Percentiles rank a stretch among this genome's conserved stretches.
Conservation (phyloP, 495 filamentous ascomycete genomes). For the Penicillium verhagenii region DNA sequence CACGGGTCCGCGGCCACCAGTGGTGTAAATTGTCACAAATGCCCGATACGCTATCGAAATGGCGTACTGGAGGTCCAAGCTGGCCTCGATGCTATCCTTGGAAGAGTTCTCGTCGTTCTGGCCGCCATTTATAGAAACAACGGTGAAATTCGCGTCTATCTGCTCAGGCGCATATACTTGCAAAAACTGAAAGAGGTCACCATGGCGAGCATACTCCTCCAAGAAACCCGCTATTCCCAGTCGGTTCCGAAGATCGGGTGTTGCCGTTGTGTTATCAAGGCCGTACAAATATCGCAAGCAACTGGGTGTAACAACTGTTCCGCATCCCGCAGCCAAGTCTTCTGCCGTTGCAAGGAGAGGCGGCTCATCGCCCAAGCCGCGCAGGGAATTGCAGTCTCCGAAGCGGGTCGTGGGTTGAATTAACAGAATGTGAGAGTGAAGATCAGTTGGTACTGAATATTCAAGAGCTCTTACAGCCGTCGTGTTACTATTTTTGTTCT, state of each 20-base stretch:
- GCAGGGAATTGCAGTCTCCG: conserved; percentile 32
- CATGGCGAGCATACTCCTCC: conserved; percentile 61
- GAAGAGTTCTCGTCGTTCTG: conserved; percentile 47
- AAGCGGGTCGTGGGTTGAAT: conserved; percentile 60
- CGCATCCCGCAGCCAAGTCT: conserved; percentile 41
- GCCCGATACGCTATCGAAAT: conserved; percentile 59
- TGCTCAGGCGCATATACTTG: conserved; percentile 49
- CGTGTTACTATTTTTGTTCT: conserved; percentile 31
- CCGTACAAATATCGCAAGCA: conserved; percentile 63
- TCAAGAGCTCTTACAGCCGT: conserved; percentile 51
- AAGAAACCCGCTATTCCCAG: conserved; percentile 71
- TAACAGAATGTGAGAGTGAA: conserved; percentile 47
- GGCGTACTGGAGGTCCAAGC: conserved; percentile 71
- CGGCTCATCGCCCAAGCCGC: conserved; percentile 16
- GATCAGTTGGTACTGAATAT: conserved; percentile 56
- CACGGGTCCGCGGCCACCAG: conserved; percentile 60
- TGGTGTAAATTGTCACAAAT: conserved; percentile 61
- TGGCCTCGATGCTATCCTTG: conserved; percentile 55
- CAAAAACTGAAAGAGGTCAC: conserved; percentile 57
- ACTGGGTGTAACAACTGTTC: conserved; percentile 50
- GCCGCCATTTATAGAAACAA: conserved; percentile 60
- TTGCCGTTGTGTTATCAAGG: conserved; percentile 45
- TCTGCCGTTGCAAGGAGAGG: conserved; percentile 24
- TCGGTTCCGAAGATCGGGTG: conserved; percentile 39
- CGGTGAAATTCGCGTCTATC: conserved; percentile 58